Conservation (phyloP, 2,329 filamentous ascomycete species). For the Microascus cirrosus region DNA sequence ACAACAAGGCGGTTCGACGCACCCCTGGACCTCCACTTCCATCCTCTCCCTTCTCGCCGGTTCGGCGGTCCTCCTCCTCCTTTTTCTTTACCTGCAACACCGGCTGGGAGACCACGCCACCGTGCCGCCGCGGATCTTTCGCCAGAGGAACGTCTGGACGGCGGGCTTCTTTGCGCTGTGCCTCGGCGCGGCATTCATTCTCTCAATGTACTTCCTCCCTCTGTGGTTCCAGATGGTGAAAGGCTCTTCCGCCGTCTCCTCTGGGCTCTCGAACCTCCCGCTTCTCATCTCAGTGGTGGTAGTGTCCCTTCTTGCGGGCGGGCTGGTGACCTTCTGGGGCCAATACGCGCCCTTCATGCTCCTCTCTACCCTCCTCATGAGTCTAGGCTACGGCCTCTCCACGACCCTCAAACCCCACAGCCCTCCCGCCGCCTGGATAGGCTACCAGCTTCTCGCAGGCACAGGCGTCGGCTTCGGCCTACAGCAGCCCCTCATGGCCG, state of each 20-base stretch:
- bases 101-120: slow-evolving; percentile 27
- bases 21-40: slow-evolving; percentile 9
- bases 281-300: slow-evolving; percentile 21
- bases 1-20: slow-evolving; percentile 22
- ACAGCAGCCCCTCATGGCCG: slow-evolving; percentile 32
- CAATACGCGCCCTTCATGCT: slow-evolving; percentile 29
- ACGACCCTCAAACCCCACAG: slow-evolving; percentile 21
- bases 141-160: slow-evolving; percentile 25
- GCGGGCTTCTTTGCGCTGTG: slow-evolving; percentile 23
- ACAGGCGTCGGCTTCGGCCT: slow-evolving; percentile 26
- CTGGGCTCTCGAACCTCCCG: slow-evolving; percentile 23
- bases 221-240: slow-evolving; percentile 27
- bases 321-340: slow-evolving; percentile 20
- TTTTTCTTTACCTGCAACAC: slow-evolving; percentile 26
- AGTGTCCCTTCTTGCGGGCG: slow-evolving; percentile 17
- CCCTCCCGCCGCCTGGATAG: slow-evolving; percentile 5
- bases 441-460: slow-evolving; percentile 14
- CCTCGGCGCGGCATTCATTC: slow-evolving; percentile 19
- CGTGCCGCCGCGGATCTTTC: slow-evolving; percentile 28
- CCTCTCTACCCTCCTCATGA: slow-evolving; percentile 14
- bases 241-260: slow-evolving; percentile 19
- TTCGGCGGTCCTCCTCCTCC: slow-evolving; percentile 17
- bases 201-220: slow-evolving; percentile 19
- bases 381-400: slow-evolving; percentile 22
- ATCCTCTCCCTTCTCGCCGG: slow-evolving; percentile 18